phyloP scores from a whole-genome alignment of 768 basidiomycete species.

The Pleurotus eryngii region DNA sequence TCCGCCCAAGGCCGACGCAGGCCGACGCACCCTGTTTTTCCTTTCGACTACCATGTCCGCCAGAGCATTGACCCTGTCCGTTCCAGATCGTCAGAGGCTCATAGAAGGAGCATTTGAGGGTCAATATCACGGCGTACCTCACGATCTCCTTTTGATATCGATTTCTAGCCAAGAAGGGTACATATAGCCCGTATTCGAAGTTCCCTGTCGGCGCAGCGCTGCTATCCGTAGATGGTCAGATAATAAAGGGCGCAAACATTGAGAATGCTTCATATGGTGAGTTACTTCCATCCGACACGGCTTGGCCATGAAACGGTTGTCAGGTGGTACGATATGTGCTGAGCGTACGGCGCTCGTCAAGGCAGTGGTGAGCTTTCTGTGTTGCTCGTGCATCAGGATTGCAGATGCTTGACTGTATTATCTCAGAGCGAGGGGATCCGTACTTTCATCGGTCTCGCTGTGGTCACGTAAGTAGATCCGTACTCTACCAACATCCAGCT shows the following conservation, averaged over 20 bases:
- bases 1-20: too few species aligned
- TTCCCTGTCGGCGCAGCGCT: conserved; percentile 93
- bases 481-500: not conserved
- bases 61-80: conserved; percentile 30
- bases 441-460: conserved; percentile 71
- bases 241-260: conserved; percentile 86
- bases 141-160: not conserved
- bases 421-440: conserved; percentile 74
- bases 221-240: conserved; percentile 60
- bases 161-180: conserved; percentile 56
- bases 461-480: conserved; percentile 60
- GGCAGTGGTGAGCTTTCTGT: conserved; percentile 63
- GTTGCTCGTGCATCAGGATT: too few species aligned
- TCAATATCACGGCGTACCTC: conserved; percentile 14
- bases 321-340: conserved; percentile 90
- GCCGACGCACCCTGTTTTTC: too few species aligned
- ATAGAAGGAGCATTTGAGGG: conserved; percentile 62
- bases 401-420: not conserved
- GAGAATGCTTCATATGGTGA: conserved; percentile 95
- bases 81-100: conserved; percentile 43
- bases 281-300: conserved; percentile 8
- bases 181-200: conserved; percentile 85
- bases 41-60: conserved; percentile 14
- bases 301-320: not conserved
- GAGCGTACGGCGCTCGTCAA: conserved; percentile 96